These are phyloP conservation scores for Cubamyces sp. DNA, from an alignment of 768 basidiomycete species.

Conservation along the genomic window DNA sequence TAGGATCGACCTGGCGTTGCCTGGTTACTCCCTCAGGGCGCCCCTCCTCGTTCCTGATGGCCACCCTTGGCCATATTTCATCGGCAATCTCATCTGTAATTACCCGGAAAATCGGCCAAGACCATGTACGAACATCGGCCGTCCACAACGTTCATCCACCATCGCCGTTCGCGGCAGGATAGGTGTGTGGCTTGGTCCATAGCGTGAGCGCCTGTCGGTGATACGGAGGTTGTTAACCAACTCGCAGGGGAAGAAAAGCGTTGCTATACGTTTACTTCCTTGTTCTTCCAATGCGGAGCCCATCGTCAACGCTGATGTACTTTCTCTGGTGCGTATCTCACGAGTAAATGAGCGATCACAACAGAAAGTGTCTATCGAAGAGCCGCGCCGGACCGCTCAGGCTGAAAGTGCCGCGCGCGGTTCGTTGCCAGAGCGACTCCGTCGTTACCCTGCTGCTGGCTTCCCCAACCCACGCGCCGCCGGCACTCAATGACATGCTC, in stretches of 20 bases:
- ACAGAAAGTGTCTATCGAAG: slow-evolving; percentile 10
- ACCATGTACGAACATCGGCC: slow-evolving; percentile 10
- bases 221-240: no score
- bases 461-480: neutral
- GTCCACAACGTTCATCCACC: neutral
- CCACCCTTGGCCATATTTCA: slow-evolving; percentile 1
- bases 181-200: neutral
- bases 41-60: slow-evolving; percentile 19
- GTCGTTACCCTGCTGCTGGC: neutral
- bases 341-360: neutral
- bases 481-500: neutral
- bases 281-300: neutral
- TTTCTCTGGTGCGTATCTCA: neutral
- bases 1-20: slow-evolving; percentile 22
- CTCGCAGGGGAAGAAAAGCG: no score
- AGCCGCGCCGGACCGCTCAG: neutral
- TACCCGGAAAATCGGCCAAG: slow-evolving; percentile 9
- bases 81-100: slow-evolving; percentile 8
- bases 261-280: neutral
- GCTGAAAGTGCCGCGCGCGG: neutral
- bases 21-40: slow-evolving; percentile 12
- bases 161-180: no score
- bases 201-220: no score
- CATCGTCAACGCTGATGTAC: no score
- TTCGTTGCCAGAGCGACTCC: slow-evolving; percentile 5